Conservation (phyloP, 805 yeast species). For the Spencermartinsiella europaea region DNA sequence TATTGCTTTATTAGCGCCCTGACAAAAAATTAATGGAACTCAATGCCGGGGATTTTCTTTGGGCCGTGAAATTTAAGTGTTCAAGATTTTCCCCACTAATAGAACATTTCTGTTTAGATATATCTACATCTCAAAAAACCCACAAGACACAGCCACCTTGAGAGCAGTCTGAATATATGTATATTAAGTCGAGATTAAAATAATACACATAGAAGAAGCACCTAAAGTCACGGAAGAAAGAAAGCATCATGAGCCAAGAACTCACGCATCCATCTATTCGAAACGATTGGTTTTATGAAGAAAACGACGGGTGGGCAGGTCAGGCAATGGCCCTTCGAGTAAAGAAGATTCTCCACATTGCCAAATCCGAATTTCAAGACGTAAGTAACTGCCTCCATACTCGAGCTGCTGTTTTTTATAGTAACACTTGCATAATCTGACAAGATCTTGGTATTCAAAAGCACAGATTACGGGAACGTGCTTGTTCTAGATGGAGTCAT, state of each 20-base stretch:
- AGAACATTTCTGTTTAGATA: no score
- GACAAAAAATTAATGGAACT: no score
- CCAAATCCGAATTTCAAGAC: constrained; percentile 87
- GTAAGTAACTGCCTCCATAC: constrained; percentile 27
- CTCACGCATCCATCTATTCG: constrained; percentile 12
- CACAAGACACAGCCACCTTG: no score
- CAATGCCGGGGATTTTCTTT: no score
- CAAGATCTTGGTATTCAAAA: constrained; percentile 75
- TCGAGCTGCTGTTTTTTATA: neutral
- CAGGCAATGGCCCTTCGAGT: constrained; percentile 93
- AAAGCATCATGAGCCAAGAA: neutral
- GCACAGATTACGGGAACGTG: constrained; percentile 92
- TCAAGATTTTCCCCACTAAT: no score
- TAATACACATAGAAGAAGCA: no score
- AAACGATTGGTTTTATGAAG: constrained; percentile 96
- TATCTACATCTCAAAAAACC: no score
- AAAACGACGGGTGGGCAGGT: constrained; percentile 98
- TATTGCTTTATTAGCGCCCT: no score
- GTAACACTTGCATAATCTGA: neutral
- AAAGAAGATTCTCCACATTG: constrained; percentile 78
- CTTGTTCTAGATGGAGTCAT: constrained; percentile 91
- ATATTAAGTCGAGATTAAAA: no score
- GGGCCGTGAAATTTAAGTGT: no score
- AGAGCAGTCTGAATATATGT: no score
- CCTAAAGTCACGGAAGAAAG: no score